These are phyloP conservation scores for Sporothrix curviconia DNA, from an alignment of 2,329 filamentous ascomycete species.

Conservation along the genomic window DNA sequence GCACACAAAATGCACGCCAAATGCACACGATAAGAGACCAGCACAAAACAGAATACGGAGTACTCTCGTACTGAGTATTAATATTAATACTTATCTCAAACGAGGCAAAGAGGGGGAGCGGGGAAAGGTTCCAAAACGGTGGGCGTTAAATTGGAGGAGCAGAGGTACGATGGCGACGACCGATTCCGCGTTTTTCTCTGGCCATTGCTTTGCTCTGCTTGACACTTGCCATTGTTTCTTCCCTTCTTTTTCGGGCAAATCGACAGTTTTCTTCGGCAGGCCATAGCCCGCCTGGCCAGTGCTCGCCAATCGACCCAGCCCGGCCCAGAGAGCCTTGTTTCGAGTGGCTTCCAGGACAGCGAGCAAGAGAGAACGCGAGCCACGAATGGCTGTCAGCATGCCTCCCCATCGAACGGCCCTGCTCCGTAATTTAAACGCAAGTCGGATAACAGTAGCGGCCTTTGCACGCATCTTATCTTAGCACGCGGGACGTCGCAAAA, in stretches of 20 bases:
- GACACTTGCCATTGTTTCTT: background rate
- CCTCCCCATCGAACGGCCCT: background rate
- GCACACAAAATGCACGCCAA: no score
- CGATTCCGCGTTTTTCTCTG: background rate
- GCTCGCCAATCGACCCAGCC: background rate
- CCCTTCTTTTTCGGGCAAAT: background rate
- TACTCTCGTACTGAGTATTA: background rate
- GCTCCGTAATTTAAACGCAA: slow-evolving; percentile 7
- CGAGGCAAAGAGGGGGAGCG: no score
- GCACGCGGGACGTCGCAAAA: background rate
- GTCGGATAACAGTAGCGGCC: background rate
- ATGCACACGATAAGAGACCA: no score
- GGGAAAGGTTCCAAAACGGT: slow-evolving; percentile 7
- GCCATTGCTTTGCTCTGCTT: background rate
- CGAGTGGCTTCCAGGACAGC: background rate
- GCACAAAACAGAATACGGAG: no score
- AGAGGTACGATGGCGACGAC: background rate
- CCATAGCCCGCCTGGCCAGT: background rate
- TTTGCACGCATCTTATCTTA: background rate
- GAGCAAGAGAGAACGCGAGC: background rate
- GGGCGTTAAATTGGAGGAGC: slow-evolving; percentile 6
- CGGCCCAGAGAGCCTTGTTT: background rate
- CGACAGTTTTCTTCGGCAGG: background rate
- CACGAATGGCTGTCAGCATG: background rate
- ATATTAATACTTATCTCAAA: no score